Percentiles rank a stretch among this genome's conserved stretches.
These are phyloP conservation scores for Auricularia sp. DNA, from an alignment of 768 basidiomycete species.

Conservation along the genomic window DNA sequence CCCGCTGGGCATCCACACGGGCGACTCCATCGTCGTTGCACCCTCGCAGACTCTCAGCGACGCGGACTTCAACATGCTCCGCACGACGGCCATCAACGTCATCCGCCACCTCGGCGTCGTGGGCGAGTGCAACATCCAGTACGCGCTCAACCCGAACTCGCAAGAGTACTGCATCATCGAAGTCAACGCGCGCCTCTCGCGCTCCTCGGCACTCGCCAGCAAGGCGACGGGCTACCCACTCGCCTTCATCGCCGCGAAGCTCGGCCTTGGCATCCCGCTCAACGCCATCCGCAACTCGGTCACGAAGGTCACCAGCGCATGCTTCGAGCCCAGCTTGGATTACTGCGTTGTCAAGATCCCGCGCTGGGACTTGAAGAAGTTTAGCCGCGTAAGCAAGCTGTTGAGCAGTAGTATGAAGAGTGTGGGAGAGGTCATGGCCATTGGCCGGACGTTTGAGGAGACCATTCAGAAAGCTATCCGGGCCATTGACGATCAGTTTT, in stretches of 20 bases:
- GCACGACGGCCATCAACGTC: slow-evolving; percentile 96
- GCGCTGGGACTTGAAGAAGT: slow-evolving; percentile 98
- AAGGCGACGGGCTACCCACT: slow-evolving; percentile 98
- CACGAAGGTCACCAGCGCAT: slow-evolving; percentile 91
- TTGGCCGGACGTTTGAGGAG: slow-evolving; percentile 96
- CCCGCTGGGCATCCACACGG: slow-evolving; percentile 95
- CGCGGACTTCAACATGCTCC: slow-evolving; percentile 98
- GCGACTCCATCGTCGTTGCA: slow-evolving; percentile 96
- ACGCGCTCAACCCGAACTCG: slow-evolving; percentile 89
- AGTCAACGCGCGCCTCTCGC: slow-evolving; percentile 95
- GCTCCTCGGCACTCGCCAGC: slow-evolving; percentile 94
- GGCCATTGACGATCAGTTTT: slow-evolving; percentile 90
- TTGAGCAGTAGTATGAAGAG: slow-evolving; percentile 98
- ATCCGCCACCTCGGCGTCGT: slow-evolving; percentile 97
- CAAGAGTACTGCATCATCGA: slow-evolving; percentile 99
- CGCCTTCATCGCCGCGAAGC: slow-evolving; percentile 96
- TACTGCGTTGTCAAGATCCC: slow-evolving; percentile 98
- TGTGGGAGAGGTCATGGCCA: slow-evolving; percentile 99
- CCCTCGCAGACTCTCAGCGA: slow-evolving; percentile 98
- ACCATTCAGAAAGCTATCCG: slow-evolving; percentile 97
- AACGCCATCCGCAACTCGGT: slow-evolving; percentile 98
- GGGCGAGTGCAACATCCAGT: slow-evolving; percentile 99
- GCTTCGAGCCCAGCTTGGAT: slow-evolving; percentile 96
- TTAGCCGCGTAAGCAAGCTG: slow-evolving; percentile 82
- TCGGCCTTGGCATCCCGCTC: slow-evolving; percentile 92